Evolutionary conservation across 78 protist species (phyloP).

Genomic region (Dictyostelium firmibasis): DNA sequence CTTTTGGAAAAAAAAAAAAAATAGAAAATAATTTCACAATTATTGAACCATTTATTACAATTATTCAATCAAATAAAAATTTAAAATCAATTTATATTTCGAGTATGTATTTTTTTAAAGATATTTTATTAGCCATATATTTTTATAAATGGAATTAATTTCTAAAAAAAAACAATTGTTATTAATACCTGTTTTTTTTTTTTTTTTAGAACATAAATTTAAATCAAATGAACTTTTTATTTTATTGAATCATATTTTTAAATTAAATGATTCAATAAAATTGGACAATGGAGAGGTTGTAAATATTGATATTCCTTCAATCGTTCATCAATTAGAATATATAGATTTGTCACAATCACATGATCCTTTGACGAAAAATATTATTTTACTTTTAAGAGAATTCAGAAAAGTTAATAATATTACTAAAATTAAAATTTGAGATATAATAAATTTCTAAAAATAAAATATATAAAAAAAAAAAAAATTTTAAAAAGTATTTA

Average conservation of each 20-base stretch:
- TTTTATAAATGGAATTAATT: too few species aligned
- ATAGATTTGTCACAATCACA: neutral
- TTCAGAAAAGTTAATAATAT: neutral
- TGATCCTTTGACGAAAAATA: neutral
- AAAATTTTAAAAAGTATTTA: neutral
- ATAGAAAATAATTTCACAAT: neutral
- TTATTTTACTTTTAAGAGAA: neutral
- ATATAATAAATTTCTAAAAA: neutral
- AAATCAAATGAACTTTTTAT: neutral
- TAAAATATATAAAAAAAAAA: neutral
- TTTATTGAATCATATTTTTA: neutral
- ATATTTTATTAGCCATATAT: too few species aligned
- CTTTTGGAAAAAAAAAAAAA: neutral
- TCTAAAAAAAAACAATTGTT: too few species aligned
- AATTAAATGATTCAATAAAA: neutral
- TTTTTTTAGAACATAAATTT: constrained; percentile 17
- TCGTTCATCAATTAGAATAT: neutral
- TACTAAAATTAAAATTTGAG: neutral
- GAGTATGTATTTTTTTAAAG: neutral
- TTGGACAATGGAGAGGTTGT: neutral
- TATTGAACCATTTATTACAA: neutral
- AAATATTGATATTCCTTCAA: neutral
- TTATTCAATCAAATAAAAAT: neutral
- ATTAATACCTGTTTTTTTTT: neutral
- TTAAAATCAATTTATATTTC: constrained; percentile 13